Evolutionary conservation across 768 basidiomycete species (phyloP).

Genomic region (Lactarius deliciosus): DNA sequence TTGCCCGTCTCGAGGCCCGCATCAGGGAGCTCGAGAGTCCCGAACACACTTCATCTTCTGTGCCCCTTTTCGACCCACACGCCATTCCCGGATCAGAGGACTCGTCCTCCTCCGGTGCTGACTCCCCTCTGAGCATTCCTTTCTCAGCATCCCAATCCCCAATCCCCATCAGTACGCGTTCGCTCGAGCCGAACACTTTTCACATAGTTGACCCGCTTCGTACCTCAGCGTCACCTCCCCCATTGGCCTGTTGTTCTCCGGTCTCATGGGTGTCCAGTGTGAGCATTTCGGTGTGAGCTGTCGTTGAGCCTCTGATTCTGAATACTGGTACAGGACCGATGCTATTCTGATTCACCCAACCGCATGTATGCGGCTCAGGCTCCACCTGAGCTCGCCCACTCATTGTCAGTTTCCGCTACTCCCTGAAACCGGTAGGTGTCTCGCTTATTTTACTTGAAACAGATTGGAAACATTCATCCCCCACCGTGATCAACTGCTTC

Average conservation of each 20-base stretch:
- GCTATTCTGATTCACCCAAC: conserved; percentile 16
- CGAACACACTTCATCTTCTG: conserved; percentile 65
- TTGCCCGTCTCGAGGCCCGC: conserved; percentile 66
- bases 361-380: conserved; percentile 45
- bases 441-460: conserved; percentile 19
- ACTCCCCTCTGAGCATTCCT: conserved; percentile 36
- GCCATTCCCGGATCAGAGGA: conserved; percentile 36
- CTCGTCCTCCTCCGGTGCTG: conserved; percentile 38
- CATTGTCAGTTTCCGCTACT: conserved; percentile 49
- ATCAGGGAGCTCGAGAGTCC: conserved; percentile 76
- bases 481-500: conserved; percentile 71
- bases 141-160: conserved; percentile 39
- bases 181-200: conserved; percentile 49
- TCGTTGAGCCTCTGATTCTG: not conserved
- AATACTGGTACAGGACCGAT: conserved; percentile 9
- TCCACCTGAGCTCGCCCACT: conserved; percentile 59
- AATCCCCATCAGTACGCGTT: conserved; percentile 40
- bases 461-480: conserved; percentile 76
- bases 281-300: not conserved
- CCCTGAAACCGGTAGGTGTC: not conserved
- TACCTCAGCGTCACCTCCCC: conserved; percentile 21
- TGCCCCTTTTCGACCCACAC: conserved; percentile 71
- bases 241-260: conserved; percentile 19
- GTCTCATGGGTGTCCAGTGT: conserved; percentile 23
- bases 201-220: not conserved